Percentiles rank a stretch among this genome's conserved stretches.
These are phyloP conservation scores for Erigeron canadensis DNA, from an alignment of 129 eudicot genomes.

Conservation along the genomic window DNA sequence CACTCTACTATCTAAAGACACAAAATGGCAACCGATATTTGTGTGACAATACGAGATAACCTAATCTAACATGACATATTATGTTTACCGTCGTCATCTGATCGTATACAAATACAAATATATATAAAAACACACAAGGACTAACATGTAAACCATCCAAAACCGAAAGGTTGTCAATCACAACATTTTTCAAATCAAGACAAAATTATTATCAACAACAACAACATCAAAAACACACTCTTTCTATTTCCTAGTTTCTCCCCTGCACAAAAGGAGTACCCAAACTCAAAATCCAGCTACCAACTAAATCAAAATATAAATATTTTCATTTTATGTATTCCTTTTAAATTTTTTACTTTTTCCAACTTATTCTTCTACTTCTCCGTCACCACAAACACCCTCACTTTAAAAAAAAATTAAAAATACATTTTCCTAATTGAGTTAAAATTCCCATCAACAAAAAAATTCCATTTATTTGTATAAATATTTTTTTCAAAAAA, in stretches of 20 bases:
- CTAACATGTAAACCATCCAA: neutral
- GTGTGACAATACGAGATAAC: too few relatives aligned
- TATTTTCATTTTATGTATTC: slow-evolving; percentile 20
- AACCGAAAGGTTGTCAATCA: neutral
- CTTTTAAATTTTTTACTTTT: slow-evolving; percentile 17
- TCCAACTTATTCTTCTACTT: slow-evolving; percentile 25
- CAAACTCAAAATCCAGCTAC: slow-evolving; percentile 10
- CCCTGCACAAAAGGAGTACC: slow-evolving; percentile 24
- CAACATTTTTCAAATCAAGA: slow-evolving; percentile 25
- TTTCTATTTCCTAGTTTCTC: slow-evolving; percentile 1
- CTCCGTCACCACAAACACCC: slow-evolving; percentile 33
- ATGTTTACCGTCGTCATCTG: too few relatives aligned
- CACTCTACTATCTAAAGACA: too few relatives aligned
- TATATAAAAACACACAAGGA: neutral
- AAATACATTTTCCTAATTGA: neutral
- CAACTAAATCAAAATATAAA: neutral
- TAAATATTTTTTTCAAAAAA: neutral
- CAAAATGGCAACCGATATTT: too few relatives aligned
- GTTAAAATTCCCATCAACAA: neutral
- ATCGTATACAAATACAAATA: too few relatives aligned
- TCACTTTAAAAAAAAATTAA: slow-evolving; percentile 16
- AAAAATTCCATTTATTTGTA: slow-evolving; percentile 15
- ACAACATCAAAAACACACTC: slow-evolving; percentile 18
- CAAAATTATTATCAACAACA: slow-evolving; percentile 29
- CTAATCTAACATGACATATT: too few relatives aligned